Evolutionary conservation across 2,329 filamentous ascomycete genomes (phyloP).

Genomic region (Paecilomyces sp.): DNA sequence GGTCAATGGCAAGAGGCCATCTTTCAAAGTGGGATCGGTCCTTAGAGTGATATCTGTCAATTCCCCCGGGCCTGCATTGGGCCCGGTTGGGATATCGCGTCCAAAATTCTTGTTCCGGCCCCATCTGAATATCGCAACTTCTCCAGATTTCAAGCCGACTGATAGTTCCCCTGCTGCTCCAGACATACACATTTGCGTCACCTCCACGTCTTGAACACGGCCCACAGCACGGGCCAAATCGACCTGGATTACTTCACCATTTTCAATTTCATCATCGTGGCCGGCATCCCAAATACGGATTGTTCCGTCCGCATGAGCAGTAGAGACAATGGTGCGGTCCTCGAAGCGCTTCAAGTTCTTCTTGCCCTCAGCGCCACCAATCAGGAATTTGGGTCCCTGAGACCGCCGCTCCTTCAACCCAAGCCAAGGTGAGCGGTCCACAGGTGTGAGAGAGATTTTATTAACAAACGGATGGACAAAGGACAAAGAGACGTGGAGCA

Average conservation of each 20-base stretch:
- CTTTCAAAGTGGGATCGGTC: conserved; percentile 65
- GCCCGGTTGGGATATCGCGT: conserved; percentile 48
- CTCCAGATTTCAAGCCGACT: conserved; percentile 73
- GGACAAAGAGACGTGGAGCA: conserved; percentile 78
- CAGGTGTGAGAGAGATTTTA: conserved; percentile 60
- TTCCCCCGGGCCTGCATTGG: conserved; percentile 57
- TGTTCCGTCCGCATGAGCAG: conserved; percentile 83
- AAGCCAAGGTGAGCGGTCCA: conserved; percentile 78
- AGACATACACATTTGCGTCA: conserved; percentile 73
- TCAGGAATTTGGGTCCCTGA: conserved; percentile 69
- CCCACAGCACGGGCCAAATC: conserved; percentile 78
- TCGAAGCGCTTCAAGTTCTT: conserved; percentile 71
- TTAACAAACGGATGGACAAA: conserved; percentile 87
- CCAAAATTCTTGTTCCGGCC: conserved; percentile 70
- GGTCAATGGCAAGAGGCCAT: conserved; percentile 72
- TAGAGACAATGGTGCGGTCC: conserved; percentile 74
- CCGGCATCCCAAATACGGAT: conserved; percentile 91
- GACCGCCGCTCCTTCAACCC: conserved; percentile 79
- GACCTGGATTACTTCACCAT: conserved; percentile 70
- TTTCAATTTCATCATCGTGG: conserved; percentile 89
- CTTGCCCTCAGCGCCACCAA: conserved; percentile 68
- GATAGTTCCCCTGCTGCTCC: conserved; percentile 77
- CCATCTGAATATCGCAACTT: conserved; percentile 82
- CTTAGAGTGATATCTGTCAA: conserved; percentile 68
- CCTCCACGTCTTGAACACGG: conserved; percentile 67